Base-by-base conservation (phyloP, 352 stramenopile genomes). In the Globisporangium carolinianum region DNA sequence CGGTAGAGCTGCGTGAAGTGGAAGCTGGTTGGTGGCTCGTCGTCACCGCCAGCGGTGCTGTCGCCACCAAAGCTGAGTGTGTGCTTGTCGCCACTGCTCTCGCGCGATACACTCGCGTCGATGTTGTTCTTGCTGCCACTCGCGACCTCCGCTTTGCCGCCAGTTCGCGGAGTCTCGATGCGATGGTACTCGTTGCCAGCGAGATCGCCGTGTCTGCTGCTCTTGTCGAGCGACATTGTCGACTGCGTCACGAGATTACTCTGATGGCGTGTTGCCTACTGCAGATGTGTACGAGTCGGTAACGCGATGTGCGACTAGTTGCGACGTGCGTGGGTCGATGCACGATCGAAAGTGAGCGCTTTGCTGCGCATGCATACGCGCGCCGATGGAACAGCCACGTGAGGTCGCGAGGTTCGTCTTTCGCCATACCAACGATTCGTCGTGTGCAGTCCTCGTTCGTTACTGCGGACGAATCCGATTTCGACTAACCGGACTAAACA, bases 1-100 rank as follows among this genome's bases (percentile, higher is more conserved):
- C 71, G 67, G 35, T 79, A 79, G 46, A 79, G 52, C 10, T 72
- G 36, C 4, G 37, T 24, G 42, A 77, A 71, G 17, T 65, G 67
- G 52, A 75, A 77, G 6, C 60, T 72, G 8, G 41, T 60, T 12
- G 68, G 64, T 53, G 64, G 17, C 42, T 71, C 53, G 42, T 47
- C 42, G 14, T 47, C 42, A 11, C 5, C 42, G 42, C 5, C 12
- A 6, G 9, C 12, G 15, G 42, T 6, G 14, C 42, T 47, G 8
- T 47, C 42, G 42, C 15, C 14, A 12, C 15, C 42, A n/a, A n/a
- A 6, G 8, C 42, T 47, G 42, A 14, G 10, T n/a, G 10, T 14
- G 42, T 7, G 42, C 14, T 47, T 47, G 8, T 47, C 15, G 39
- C 39, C 11, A 12, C 39, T 43, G 11, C 39, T 43, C 39, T 43